These are phyloP conservation scores for Allomyces macrogynus DNA, from an alignment of 192 early-diverging fungal genomes.

Conservation along the genomic window DNA sequence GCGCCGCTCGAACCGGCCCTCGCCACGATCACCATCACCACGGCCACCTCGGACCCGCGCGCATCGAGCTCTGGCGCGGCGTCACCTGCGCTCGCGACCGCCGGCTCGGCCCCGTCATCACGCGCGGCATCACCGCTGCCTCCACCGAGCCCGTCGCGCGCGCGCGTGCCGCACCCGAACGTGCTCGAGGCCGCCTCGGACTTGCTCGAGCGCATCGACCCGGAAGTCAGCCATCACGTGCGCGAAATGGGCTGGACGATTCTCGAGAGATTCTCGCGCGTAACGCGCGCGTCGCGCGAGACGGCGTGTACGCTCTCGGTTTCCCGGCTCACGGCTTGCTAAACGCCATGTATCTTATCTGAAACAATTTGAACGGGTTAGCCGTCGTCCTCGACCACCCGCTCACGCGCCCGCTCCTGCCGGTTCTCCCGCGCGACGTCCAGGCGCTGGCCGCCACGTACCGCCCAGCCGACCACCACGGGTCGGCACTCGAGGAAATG, in stretches of 20 bases:
- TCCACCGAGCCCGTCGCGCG: no score
- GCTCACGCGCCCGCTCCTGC: conserved; percentile 26
- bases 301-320: conserved; percentile 21
- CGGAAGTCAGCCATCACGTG: not conserved
- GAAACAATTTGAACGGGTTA: not conserved
- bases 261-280: conserved; percentile 52
- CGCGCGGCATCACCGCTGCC: no score
- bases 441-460: conserved; percentile 8
- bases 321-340: not conserved
- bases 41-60: no score
- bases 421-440: conserved; percentile 24
- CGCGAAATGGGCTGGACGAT: conserved; percentile 46
- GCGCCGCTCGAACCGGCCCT: no score
- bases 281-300: conserved; percentile 47
- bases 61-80: no score
- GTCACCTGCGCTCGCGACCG: no score
- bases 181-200: not conserved
- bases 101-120: no score
- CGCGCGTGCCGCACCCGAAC: no score
- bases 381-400: conserved; percentile 25
- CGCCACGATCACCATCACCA: no score
- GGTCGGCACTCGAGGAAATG: not conserved
- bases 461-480: not conserved
- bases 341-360: not conserved
- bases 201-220: not conserved